Evolutionary conservation across 208 protist genomes (phyloP).

Genomic region (Endotrypanum monterogeii): DNA sequence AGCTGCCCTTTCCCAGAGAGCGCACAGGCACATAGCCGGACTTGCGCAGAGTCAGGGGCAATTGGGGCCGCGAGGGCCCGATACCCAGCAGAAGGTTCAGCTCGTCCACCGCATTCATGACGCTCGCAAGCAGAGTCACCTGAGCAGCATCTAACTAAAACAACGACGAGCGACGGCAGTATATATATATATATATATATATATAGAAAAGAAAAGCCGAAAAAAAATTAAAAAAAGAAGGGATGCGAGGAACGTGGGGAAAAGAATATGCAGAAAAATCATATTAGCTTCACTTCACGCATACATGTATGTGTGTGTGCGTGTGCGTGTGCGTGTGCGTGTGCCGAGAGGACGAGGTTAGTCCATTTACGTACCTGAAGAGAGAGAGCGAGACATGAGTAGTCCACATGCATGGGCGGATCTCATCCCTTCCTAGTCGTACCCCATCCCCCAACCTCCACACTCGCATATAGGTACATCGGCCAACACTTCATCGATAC

Average conservation of each 20-base stretch:
- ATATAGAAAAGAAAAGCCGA: slow-evolving; percentile 7
- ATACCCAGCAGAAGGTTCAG: slow-evolving; percentile 88
- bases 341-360: not conserved
- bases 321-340: not conserved
- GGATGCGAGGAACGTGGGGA: too few relatives aligned
- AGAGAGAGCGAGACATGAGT: not conserved
- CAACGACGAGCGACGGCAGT: too few relatives aligned
- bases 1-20: slow-evolving; percentile 86
- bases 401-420: not conserved
- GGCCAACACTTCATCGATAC: too few relatives aligned
- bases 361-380: not conserved
- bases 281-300: not conserved
- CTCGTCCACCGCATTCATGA: slow-evolving; percentile 87
- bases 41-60: slow-evolving; percentile 72
- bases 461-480: too few relatives aligned
- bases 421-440: too few relatives aligned
- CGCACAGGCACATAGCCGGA: slow-evolving; percentile 71
- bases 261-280: not conserved
- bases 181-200: too few relatives aligned
- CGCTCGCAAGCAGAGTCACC: too few relatives aligned
- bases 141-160: too few relatives aligned
- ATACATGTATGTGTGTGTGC: not conserved
- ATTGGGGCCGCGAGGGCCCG: slow-evolving; percentile 63
- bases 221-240: not conserved
- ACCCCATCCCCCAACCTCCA: too few relatives aligned